Evolutionary conservation across 176 grass and related monocot genomes (phyloP).

Genomic region (Pontederia paniculata): DNA sequence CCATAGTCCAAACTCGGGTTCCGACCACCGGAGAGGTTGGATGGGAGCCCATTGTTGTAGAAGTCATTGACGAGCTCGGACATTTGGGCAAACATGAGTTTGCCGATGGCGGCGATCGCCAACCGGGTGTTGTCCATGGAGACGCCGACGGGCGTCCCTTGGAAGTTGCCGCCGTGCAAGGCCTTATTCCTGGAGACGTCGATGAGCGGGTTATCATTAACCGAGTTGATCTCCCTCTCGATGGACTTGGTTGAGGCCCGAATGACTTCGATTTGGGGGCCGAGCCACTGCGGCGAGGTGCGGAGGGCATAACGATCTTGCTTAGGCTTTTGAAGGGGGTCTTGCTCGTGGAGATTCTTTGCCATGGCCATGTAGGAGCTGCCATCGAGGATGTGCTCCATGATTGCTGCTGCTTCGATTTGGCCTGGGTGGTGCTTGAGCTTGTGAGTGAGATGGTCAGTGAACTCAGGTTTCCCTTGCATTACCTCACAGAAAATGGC

Average conservation of each 20-base stretch:
- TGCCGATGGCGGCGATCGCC: background rate
- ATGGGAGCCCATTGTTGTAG: slow-evolving; percentile 1
- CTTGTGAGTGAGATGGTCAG: background rate
- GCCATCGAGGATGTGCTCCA: no score
- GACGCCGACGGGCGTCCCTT: slow-evolving; percentile 3
- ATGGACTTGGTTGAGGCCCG: no score
- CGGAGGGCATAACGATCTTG: no score
- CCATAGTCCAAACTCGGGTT: slow-evolving; percentile 2
- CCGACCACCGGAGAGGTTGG: slow-evolving; percentile 1
- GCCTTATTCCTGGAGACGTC: background rate
- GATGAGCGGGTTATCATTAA: no score
- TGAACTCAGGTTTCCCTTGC: slow-evolving; percentile 4
- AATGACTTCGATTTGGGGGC: no score
- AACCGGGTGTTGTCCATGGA: slow-evolving; percentile 6
- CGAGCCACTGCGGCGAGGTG: no score
- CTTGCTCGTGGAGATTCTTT: slow-evolving; percentile 6
- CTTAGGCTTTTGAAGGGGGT: background rate
- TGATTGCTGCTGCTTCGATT: slow-evolving; percentile 2
- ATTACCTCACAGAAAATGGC: slow-evolving; percentile 1
- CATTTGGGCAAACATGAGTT: background rate
- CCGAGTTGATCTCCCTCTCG: no score
- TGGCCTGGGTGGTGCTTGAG: slow-evolving; percentile 5
- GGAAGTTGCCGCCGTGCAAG: background rate
- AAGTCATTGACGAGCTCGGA: slow-evolving; percentile 5
- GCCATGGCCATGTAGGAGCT: background rate